Evolutionary conservation across 2,329 filamentous ascomycete species (phyloP).

Genomic region (Fusarium sp.): DNA sequence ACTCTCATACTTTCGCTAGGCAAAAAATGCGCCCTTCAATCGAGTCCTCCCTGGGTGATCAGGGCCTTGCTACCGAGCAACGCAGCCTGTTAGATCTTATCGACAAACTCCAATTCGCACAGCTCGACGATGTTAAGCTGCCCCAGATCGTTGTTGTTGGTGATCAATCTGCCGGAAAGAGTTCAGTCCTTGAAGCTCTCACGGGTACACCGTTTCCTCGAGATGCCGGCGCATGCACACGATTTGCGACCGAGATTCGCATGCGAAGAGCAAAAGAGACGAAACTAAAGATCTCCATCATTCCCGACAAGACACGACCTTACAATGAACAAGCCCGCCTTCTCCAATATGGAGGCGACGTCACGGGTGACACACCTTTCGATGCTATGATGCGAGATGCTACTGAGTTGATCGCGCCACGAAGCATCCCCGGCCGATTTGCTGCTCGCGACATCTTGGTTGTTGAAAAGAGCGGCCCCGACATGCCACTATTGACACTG

Average conservation of each 20-base stretch:
- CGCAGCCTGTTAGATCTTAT: conserved; percentile 65
- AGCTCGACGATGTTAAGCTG: conserved; percentile 62
- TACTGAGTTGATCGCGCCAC: conserved; percentile 60
- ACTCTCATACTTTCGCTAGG: conserved; percentile 40
- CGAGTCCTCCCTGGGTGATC: conserved; percentile 59
- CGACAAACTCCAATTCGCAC: conserved; percentile 62
- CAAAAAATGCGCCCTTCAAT: conserved; percentile 53
- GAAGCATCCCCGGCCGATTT: conserved; percentile 60
- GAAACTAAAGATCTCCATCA: conserved; percentile 61
- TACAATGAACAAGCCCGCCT: conserved; percentile 58
- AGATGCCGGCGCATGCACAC: conserved; percentile 67
- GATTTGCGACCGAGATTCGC: conserved; percentile 68
- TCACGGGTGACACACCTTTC: conserved; percentile 57
- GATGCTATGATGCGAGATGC: conserved; percentile 61
- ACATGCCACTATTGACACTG: conserved; percentile 67
- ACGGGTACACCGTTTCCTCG: conserved; percentile 69
- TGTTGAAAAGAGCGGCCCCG: conserved; percentile 66
- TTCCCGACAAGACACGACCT: conserved; percentile 60
- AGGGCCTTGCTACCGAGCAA: conserved; percentile 63
- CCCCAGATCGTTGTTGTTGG: conserved; percentile 72
- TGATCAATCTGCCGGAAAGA: conserved; percentile 71
- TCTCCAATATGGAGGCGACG: conserved; percentile 58
- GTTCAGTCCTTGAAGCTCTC: conserved; percentile 70
- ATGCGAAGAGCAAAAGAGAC: conserved; percentile 59
- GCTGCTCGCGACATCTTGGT: conserved; percentile 64